phyloP scores from a whole-genome alignment of 768 basidiomycete genomes.

The Russula compacta region DNA sequence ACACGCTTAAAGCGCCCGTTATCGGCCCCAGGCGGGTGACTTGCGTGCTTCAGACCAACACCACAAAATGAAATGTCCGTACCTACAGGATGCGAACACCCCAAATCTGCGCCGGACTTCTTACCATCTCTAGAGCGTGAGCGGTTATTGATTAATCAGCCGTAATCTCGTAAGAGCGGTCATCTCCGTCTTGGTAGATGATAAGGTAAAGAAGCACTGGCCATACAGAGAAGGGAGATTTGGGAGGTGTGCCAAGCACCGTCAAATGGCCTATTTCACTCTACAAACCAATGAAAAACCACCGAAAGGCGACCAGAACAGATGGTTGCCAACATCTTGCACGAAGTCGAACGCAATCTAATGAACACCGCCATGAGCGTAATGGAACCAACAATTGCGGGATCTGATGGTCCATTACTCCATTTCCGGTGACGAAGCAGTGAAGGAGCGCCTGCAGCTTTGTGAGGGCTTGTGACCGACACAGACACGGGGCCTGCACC shows the following conservation, averaged over 20 bases:
- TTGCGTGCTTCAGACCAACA: background rate
- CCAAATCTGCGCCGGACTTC: background rate
- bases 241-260: background rate
- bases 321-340: constrained; percentile 1
- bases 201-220: background rate
- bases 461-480: background rate
- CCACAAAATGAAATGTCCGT: background rate
- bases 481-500: background rate
- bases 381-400: background rate
- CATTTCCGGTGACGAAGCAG: background rate
- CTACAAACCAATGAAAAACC: background rate
- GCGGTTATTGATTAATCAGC: background rate
- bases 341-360: background rate
- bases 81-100: background rate
- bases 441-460: background rate
- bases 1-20: background rate
- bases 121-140: background rate
- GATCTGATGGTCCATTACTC: background rate
- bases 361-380: background rate
- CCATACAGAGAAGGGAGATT: background rate
- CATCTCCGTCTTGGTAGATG: background rate
- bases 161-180: background rate
- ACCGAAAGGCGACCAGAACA: background rate
- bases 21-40: background rate
- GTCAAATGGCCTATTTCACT: background rate